Evolutionary conservation across 768 basidiomycete genomes (phyloP).

Genomic region (Mycena rebaudengoi): DNA sequence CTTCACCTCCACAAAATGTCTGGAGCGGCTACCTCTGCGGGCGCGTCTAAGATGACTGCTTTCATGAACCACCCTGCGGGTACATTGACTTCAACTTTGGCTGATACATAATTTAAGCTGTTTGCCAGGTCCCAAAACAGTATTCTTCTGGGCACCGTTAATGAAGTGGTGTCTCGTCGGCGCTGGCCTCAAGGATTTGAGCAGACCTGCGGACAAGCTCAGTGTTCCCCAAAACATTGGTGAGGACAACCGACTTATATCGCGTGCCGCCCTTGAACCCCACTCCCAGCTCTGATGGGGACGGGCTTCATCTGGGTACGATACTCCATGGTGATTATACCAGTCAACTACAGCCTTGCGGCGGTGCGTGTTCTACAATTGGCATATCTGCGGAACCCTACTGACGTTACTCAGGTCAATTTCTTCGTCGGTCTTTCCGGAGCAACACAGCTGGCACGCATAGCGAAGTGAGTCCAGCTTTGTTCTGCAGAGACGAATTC

Average conservation of each 20-base stretch:
- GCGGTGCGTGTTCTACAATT: slow-evolving; percentile 67
- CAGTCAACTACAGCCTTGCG: slow-evolving; percentile 93
- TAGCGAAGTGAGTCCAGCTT: slow-evolving; percentile 67
- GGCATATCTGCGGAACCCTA: slow-evolving; percentile 2
- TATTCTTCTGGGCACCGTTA: slow-evolving; percentile 97
- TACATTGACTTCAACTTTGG: slow-evolving; percentile 42
- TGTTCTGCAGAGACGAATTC: not conserved
- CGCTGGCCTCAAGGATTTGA: slow-evolving; percentile 86
- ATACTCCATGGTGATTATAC: slow-evolving; percentile 94
- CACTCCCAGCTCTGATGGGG: slow-evolving; percentile 82
- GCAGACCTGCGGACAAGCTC: slow-evolving; percentile 92
- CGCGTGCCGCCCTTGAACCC: not conserved
- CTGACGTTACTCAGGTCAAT: slow-evolving; percentile 65
- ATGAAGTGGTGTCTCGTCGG: slow-evolving; percentile 94
- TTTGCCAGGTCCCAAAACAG: slow-evolving; percentile 82
- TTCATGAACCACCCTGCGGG: slow-evolving; percentile 98
- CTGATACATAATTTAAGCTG: not conserved
- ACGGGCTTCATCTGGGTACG: slow-evolving; percentile 99
- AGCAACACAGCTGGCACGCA: slow-evolving; percentile 71
- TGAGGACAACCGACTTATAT: slow-evolving; percentile 47
- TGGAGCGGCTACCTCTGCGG: slow-evolving; percentile 79
- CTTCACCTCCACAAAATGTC: slow-evolving; percentile 61
- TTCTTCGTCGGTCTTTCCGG: slow-evolving; percentile 82
- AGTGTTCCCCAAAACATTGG: slow-evolving; percentile 93
- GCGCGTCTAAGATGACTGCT: slow-evolving; percentile 77